These are phyloP conservation scores for Geotrichum citri-aurantii DNA, from an alignment of 1,139 yeast species.

Conservation along the genomic window DNA sequence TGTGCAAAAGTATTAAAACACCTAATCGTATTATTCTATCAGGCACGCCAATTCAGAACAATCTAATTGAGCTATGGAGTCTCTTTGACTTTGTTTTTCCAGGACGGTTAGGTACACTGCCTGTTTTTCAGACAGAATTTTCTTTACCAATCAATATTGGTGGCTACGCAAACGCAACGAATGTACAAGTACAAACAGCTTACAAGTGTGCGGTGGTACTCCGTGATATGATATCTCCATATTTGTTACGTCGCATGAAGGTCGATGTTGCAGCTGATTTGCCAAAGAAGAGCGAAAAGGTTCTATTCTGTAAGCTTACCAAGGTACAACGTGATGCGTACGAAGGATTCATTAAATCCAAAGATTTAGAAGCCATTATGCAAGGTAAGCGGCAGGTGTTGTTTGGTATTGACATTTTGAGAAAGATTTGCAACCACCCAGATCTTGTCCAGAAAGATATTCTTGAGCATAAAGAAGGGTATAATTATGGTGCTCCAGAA, in stretches of 20 bases:
- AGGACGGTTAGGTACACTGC: constrained; percentile 87
- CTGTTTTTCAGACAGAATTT: constrained; percentile 89
- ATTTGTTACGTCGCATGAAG: constrained; percentile 77
- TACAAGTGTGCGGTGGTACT: constrained; percentile 91
- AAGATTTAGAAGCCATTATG: constrained; percentile 65
- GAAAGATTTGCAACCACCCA: constrained; percentile 96
- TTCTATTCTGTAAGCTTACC: constrained; percentile 81
- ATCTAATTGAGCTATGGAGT: constrained; percentile 87
- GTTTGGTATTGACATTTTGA: constrained; percentile 80
- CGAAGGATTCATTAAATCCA: constrained; percentile 65
- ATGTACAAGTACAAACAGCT: constrained; percentile 93
- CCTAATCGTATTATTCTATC: constrained; percentile 79
- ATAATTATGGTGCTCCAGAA: constrained; percentile 55
- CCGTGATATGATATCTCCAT: constrained; percentile 84
- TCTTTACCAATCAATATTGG: constrained; percentile 91
- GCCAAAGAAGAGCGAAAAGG: constrained; percentile 92
- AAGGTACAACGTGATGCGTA: constrained; percentile 68
- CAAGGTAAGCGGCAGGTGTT: constrained; percentile 76
- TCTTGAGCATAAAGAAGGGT: constrained; percentile 41
- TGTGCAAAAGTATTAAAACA: constrained; percentile 78
- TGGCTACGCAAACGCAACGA: constrained; percentile 97
- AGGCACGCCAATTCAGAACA: constrained; percentile 96
- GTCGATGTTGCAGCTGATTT: constrained; percentile 95
- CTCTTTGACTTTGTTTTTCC: constrained; percentile 93
- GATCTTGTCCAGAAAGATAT: constrained; percentile 64